Conservation (phyloP, 148 eudicot species). For the Vaccinium corymbosum region DNA sequence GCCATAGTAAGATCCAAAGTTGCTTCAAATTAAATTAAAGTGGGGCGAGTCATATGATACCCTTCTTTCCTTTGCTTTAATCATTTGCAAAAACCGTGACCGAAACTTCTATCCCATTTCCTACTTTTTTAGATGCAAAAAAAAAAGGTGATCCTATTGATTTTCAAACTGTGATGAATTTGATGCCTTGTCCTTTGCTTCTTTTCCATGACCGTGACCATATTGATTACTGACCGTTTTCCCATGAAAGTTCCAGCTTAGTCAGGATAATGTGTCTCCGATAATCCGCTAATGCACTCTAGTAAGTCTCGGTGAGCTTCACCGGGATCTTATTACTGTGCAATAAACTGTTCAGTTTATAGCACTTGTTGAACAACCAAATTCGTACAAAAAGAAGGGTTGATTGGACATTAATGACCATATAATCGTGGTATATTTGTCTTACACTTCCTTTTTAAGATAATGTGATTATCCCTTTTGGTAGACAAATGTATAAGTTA, state of each 20-base stretch:
- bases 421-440: not conserved
- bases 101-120: constrained; percentile 2
- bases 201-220: constrained; percentile 6
- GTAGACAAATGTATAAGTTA: not conserved
- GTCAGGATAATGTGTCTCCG: not conserved
- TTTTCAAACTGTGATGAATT: not conserved
- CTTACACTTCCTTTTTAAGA: not conserved
- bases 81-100: constrained; percentile 8
- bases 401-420: not conserved
- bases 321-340: not conserved
- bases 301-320: not conserved
- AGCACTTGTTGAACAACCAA: not conserved
- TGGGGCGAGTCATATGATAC: constrained; percentile 8
- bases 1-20: not conserved
- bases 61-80: not conserved
- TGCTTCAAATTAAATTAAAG: constrained; percentile 8
- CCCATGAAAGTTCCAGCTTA: not conserved
- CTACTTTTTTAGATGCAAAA: not conserved
- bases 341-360: not conserved
- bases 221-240: not conserved
- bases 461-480: not conserved
- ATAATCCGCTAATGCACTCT: not conserved
- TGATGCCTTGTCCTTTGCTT: not conserved
- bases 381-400: not conserved
- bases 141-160: not conserved